Conservation (phyloP, 2,329 filamentous ascomycete species). For the Fusarium chaquense region DNA sequence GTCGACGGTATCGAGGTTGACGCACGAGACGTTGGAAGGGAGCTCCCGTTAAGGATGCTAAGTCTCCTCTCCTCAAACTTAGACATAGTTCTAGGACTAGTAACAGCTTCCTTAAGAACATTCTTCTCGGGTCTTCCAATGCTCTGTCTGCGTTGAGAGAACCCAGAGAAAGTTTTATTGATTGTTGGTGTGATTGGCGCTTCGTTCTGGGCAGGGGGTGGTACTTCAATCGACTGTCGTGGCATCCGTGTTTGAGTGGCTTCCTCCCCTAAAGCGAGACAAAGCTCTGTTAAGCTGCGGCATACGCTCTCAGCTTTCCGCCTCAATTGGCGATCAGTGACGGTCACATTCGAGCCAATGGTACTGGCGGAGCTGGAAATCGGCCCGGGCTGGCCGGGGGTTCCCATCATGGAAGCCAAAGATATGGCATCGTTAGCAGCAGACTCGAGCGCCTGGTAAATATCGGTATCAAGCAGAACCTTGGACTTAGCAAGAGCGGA, state of each 20-base stretch:
- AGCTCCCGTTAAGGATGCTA: constrained; percentile 59
- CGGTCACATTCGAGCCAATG: constrained; percentile 64
- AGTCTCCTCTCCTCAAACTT: constrained; percentile 67
- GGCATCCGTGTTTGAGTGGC: constrained; percentile 52
- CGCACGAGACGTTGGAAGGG: constrained; percentile 61
- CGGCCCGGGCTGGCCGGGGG: constrained; percentile 74
- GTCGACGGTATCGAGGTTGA: constrained; percentile 55
- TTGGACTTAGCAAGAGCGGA: constrained; percentile 85
- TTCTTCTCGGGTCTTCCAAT: constrained; percentile 55
- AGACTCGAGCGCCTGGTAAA: constrained; percentile 83
- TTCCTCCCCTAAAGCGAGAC: constrained; percentile 81
- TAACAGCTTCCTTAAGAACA: constrained; percentile 52
- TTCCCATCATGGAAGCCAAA: constrained; percentile 82
- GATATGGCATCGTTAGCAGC: constrained; percentile 84
- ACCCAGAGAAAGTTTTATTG: constrained; percentile 55
- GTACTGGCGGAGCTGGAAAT: constrained; percentile 75
- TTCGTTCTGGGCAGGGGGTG: constrained; percentile 36
- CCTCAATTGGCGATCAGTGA: constrained; percentile 85
- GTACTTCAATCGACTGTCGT: constrained; percentile 34
- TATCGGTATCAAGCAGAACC: constrained; percentile 73
- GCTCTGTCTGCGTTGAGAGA: constrained; percentile 58
- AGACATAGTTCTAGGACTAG: constrained; percentile 62
- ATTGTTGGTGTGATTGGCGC: constrained; percentile 59
- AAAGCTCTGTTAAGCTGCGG: constrained; percentile 91
- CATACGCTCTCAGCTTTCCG: constrained; percentile 95